Percentiles rank a stretch among this genome's conserved stretches.
Conservation (phyloP, 805 yeast genomes). For the Starmerella apis region DNA sequence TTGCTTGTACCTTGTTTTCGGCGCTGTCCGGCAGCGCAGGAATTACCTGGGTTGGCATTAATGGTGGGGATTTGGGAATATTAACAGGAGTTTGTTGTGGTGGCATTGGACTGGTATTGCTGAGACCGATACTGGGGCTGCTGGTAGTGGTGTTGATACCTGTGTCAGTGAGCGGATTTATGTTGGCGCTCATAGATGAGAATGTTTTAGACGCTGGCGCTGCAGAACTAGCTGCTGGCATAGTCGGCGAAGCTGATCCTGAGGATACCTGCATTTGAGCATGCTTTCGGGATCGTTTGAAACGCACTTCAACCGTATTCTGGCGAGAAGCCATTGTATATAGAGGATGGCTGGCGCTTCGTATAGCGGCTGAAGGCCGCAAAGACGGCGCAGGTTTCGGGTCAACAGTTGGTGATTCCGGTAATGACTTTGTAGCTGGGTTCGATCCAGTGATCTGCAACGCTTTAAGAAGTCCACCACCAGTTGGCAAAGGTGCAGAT, state of each 20-base stretch:
- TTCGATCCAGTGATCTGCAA: background rate
- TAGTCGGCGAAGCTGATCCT: background rate
- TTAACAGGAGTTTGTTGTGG: no score
- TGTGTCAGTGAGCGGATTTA: background rate
- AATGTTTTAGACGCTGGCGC: background rate
- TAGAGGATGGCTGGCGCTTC: slow-evolving; percentile 19
- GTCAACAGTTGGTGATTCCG: background rate
- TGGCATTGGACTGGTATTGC: no score
- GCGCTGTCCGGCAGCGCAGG: background rate
- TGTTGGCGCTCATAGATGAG: background rate
- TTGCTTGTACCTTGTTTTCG: slow-evolving; percentile 5
- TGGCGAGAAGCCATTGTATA: slow-evolving; percentile 13
- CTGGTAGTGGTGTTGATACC: background rate
- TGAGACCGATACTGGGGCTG: background rate
- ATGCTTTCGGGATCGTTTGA: slow-evolving; percentile 6
- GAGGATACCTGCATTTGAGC: background rate
- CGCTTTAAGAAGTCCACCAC: slow-evolving; percentile 2
- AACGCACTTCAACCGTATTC: slow-evolving; percentile 18
- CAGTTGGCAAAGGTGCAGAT: background rate
- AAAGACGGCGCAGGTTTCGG: background rate
- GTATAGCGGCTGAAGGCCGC: slow-evolving; percentile 2
- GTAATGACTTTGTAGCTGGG: background rate
- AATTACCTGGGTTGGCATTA: background rate
- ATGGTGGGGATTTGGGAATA: background rate
- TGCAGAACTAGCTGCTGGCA: background rate